Evolutionary conservation across 1,139 yeast genomes (phyloP).

Genomic region (Meyerozyma sp.): DNA sequence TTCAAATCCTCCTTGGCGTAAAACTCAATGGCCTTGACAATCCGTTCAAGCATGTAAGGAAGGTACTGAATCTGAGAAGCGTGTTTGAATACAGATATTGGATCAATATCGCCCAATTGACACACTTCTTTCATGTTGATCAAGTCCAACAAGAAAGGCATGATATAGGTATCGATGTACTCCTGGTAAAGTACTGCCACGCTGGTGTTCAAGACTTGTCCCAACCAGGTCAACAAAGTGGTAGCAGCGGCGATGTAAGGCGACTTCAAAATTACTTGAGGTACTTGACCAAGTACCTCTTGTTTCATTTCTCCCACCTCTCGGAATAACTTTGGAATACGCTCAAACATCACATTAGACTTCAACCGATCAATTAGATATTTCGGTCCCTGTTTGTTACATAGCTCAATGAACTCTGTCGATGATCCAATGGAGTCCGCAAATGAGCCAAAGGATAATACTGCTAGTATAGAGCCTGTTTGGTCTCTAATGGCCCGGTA

Average conservation of each 20-base stretch:
- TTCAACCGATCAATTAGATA: conserved; percentile 9
- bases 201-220: conserved; percentile 37
- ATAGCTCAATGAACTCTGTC: conserved; percentile 35
- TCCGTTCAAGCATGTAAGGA: conserved; percentile 31
- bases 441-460: conserved; percentile 48
- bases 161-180: conserved; percentile 37
- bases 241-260: conserved; percentile 44
- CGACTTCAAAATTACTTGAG: conserved; percentile 44
- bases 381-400: conserved; percentile 21
- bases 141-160: conserved; percentile 68
- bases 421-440: conserved; percentile 44
- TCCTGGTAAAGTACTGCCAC: conserved; percentile 35
- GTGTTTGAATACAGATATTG: conserved; percentile 47
- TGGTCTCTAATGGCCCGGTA: conserved; percentile 73
- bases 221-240: conserved; percentile 40
- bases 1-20: conserved; percentile 41
- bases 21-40: conserved; percentile 48
- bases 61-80: conserved; percentile 59
- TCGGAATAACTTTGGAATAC: conserved; percentile 33
- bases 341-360: conserved; percentile 18
- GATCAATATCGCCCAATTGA: conserved; percentile 62
- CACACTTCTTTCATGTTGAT: conserved; percentile 77
- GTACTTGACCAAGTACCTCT: conserved; percentile 25
- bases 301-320: conserved; percentile 40
- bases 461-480: conserved; percentile 60